Evolutionary conservation across 106 monocot genomes (phyloP).

Genomic region (Gastrodia elata): DNA sequence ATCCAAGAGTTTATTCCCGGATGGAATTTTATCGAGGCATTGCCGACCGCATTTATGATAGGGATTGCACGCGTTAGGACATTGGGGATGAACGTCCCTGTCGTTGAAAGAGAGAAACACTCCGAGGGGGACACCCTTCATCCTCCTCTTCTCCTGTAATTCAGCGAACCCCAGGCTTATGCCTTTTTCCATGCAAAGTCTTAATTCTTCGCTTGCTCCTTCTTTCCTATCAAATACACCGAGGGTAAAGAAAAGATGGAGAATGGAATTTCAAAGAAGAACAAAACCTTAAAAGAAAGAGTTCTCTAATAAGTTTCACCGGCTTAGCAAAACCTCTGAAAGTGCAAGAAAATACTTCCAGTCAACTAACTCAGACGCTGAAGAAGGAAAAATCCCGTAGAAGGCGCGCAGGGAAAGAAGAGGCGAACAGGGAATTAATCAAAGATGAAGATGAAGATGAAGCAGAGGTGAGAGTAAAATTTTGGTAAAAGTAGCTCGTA

Average conservation of each 20-base stretch:
- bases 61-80: conserved; percentile 3
- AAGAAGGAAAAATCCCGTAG: no score
- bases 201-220: background rate
- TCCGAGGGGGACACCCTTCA: background rate
- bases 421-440: background rate
- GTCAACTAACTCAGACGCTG: no score
- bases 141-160: conserved; percentile 3
- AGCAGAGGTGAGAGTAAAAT: no score
- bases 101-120: conserved; percentile 9
- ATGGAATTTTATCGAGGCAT: conserved; percentile 7
- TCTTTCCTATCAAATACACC: background rate
- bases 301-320: no score
- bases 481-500: no score
- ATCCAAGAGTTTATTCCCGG: background rate
- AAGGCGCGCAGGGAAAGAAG: background rate
- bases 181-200: conserved; percentile 2
- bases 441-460: background rate
- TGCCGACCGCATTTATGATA: conserved; percentile 6
- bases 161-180: background rate
- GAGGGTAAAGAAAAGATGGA: background rate
- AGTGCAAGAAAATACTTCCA: no score
- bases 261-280: background rate
- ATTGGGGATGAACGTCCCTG: conserved; percentile 7
- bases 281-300: background rate
- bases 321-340: no score